A percentile compares a stretch with the other conserved stretches of the same genome.
phyloP scores from a whole-genome alignment of 768 basidiomycete species.

The Psilocybe cyanescens region DNA sequence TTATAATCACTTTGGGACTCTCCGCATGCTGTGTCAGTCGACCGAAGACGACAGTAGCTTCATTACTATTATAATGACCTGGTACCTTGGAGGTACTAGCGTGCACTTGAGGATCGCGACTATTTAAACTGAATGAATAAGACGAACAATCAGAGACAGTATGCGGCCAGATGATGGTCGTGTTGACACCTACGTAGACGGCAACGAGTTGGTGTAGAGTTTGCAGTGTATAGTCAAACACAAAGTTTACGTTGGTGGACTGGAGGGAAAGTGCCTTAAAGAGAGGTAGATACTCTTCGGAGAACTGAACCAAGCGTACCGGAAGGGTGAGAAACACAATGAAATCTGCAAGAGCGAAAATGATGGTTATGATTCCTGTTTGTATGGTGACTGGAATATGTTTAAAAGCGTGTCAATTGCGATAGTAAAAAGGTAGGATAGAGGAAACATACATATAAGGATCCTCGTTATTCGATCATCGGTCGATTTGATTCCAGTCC shows the following conservation, averaged over 20 bases:
- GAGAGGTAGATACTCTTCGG: too few relatives aligned
- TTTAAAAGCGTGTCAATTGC: not conserved
- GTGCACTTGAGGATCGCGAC: not conserved
- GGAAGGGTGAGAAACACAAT: slow-evolving; percentile 30
- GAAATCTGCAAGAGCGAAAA: slow-evolving; percentile 33
- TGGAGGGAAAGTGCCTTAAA: not conserved
- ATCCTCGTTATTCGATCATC: slow-evolving; percentile 38
- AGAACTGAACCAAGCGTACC: slow-evolving; percentile 6
- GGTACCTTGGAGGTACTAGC: not conserved
- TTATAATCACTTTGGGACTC: too few relatives aligned
- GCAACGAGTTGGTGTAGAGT: slow-evolving; percentile 33
- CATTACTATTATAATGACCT: not conserved
- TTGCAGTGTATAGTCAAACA: slow-evolving; percentile 35
- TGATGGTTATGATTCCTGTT: slow-evolving; percentile 31
- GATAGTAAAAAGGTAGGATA: not conserved
- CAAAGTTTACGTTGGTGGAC: slow-evolving; percentile 26
- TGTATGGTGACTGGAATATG: slow-evolving; percentile 26
- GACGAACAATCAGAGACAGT: too few relatives aligned
- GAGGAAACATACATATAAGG: slow-evolving; percentile 28
- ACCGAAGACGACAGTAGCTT: not conserved
- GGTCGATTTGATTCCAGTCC: slow-evolving; percentile 37
- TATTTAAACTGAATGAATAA: not conserved
- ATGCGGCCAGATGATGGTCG: too few relatives aligned
- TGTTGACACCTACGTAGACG: slow-evolving; percentile 21
- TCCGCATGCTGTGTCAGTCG: not conserved